Percentiles rank a stretch among this genome's conserved stretches.
phyloP scores from a whole-genome alignment of 129 eudicot genomes.

The Rutidosis leptorrhynchoides region DNA sequence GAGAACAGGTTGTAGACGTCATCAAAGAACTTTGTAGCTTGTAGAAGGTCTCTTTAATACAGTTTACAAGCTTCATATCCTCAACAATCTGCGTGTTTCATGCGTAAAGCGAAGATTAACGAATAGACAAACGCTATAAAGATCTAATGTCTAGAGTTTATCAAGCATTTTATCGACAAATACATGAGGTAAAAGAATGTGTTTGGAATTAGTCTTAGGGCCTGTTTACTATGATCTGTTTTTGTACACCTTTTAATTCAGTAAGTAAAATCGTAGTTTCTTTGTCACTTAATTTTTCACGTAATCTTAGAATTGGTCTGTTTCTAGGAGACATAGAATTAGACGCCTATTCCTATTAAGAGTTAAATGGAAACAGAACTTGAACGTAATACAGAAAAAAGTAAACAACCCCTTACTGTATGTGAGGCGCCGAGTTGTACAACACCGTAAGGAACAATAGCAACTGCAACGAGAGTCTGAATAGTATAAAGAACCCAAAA shows the following conservation, averaged over 20 bases:
- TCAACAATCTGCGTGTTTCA: constrained; percentile 52
- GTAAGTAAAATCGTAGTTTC: too few species aligned
- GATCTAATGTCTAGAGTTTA: neutral
- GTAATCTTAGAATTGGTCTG: too few species aligned
- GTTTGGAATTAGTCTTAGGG: constrained; percentile 28
- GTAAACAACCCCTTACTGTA: too few species aligned
- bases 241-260: too few species aligned
- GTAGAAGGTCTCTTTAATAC: constrained; percentile 44
- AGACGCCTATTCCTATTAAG: too few species aligned
- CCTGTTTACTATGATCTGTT: too few species aligned
- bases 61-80: constrained; percentile 57
- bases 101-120: neutral
- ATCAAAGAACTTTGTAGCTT: constrained; percentile 43
- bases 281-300: too few species aligned
- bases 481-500: constrained; percentile 19
- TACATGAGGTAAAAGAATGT: neutral
- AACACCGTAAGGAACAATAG: constrained; percentile 77
- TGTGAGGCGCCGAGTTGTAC: constrained; percentile 81
- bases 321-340: too few species aligned
- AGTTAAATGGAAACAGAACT: too few species aligned
- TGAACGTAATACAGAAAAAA: too few species aligned
- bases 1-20: constrained; percentile 33
- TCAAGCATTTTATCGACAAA: neutral
- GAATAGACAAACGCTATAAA: constrained; percentile 7
- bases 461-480: constrained; percentile 74